Conservation (phyloP, 345 rosid genomes). For the Mangifera indica region DNA sequence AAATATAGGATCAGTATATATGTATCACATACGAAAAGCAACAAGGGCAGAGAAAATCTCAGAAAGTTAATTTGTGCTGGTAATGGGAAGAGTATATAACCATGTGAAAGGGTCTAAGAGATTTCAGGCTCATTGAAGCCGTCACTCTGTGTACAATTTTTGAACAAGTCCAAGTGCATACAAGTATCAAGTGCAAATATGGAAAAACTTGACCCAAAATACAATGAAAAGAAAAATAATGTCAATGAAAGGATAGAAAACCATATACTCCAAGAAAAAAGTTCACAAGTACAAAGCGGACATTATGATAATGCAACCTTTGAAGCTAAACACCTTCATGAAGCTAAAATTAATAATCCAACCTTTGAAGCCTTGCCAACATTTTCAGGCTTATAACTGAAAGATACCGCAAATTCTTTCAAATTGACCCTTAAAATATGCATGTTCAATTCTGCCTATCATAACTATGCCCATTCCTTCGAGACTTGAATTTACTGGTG, state of each 20-base stretch:
- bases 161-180: neutral
- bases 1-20: constrained; percentile 7
- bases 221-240: neutral
- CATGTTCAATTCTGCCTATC: neutral
- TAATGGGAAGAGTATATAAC: neutral
- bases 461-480: neutral
- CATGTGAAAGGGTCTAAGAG: neutral
- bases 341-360: constrained; percentile 1
- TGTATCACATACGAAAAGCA: neutral
- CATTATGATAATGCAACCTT: neutral
- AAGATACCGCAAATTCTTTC: neutral
- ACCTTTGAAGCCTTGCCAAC: neutral
- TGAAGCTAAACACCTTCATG: constrained; percentile 2
- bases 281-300: neutral
- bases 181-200: neutral
- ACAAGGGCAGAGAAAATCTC: neutral
- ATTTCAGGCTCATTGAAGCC: neutral
- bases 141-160: neutral
- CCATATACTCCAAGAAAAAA: neutral
- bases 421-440: neutral
- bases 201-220: constrained; percentile 2
- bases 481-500: no score
- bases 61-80: neutral
- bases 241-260: neutral
- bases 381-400: neutral